These are phyloP conservation scores for Leishmania turanica DNA, from an alignment of 208 protist species.

Conservation along the genomic window DNA sequence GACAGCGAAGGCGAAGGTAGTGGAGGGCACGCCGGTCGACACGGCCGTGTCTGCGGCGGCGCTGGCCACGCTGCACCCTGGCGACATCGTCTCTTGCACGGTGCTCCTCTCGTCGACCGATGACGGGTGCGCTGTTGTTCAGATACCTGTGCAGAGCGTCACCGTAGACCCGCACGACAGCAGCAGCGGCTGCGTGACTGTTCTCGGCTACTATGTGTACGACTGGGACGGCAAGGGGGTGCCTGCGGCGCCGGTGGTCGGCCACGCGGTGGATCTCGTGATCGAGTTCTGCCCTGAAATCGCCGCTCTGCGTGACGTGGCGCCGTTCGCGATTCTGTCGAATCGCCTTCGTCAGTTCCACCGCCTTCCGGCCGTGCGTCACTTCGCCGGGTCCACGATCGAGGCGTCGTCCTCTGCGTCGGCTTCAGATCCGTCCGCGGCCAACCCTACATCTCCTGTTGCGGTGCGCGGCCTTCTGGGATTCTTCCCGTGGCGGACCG, in stretches of 20 bases:
- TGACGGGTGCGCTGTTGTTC: conserved; percentile 81
- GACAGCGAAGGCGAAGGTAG: conserved; percentile 60
- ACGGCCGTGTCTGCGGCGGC: conserved; percentile 37
- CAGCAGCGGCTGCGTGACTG: conserved; percentile 27
- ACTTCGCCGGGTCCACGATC: background rate
- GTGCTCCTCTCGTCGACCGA: conserved; percentile 85
- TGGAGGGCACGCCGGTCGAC: conserved; percentile 74
- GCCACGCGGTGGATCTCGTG: conserved; percentile 44
- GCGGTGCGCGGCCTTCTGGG: conserved; percentile 52
- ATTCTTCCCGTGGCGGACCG: conserved; percentile 64
- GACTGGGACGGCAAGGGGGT: conserved; percentile 34
- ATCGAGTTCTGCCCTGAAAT: conserved; percentile 70
- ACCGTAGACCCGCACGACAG: background rate
- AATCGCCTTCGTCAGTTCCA: conserved; percentile 40
- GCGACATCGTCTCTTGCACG: conserved; percentile 44
- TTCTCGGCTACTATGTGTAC: conserved; percentile 84
- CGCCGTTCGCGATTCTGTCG: conserved; percentile 79
- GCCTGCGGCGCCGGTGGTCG: conserved; percentile 55
- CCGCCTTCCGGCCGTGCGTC: conserved; percentile 46
- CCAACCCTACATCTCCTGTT: background rate
- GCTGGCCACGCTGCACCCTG: conserved; percentile 39
- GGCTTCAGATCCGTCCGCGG: background rate
- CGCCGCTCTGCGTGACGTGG: conserved; percentile 43
- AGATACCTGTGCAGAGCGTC: conserved; percentile 35
- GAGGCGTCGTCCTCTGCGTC: conserved; percentile 1